These are phyloP conservation scores for Ogataea allantospora DNA, from an alignment of 805 yeast species.

Conservation along the genomic window DNA sequence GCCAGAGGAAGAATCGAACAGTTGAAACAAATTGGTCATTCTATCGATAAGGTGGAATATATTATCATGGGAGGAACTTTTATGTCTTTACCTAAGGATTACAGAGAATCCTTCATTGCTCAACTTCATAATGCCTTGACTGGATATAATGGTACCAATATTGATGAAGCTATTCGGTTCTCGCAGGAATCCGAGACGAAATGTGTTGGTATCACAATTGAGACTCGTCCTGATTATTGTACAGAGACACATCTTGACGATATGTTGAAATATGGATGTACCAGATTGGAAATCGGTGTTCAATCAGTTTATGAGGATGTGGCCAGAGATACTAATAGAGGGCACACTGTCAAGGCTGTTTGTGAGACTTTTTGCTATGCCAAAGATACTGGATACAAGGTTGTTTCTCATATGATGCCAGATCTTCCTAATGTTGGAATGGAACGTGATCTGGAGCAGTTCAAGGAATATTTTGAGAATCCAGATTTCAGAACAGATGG, in stretches of 20 bases:
- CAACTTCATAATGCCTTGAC: slow-evolving; percentile 93
- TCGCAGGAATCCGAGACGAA: slow-evolving; percentile 94
- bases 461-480: slow-evolving; percentile 92
- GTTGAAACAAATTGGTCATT: slow-evolving; percentile 90
- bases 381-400: slow-evolving; percentile 98
- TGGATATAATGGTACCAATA: slow-evolving; percentile 81
- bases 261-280: slow-evolving; percentile 95
- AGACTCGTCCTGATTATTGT: slow-evolving; percentile 98
- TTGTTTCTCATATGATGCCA: slow-evolving; percentile 99
- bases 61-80: slow-evolving; percentile 99
- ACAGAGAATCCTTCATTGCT: slow-evolving; percentile 85
- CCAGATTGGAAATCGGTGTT: slow-evolving; percentile 94
- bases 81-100: slow-evolving; percentile 88
- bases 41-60: slow-evolving; percentile 95
- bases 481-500: slow-evolving; percentile 98
- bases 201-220: slow-evolving; percentile 98
- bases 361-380: slow-evolving; percentile 94
- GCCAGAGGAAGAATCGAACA: slow-evolving; percentile 98
- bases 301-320: slow-evolving; percentile 98
- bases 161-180: slow-evolving; percentile 86
- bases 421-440: slow-evolving; percentile 97
- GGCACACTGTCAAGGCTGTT: slow-evolving; percentile 94
- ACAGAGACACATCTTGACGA: slow-evolving; percentile 93
- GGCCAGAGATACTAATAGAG: slow-evolving; percentile 96
- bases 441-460: slow-evolving; percentile 97